phyloP scores from a whole-genome alignment of 2,329 filamentous ascomycete species.

The Trichoderma atroviride region DNA sequence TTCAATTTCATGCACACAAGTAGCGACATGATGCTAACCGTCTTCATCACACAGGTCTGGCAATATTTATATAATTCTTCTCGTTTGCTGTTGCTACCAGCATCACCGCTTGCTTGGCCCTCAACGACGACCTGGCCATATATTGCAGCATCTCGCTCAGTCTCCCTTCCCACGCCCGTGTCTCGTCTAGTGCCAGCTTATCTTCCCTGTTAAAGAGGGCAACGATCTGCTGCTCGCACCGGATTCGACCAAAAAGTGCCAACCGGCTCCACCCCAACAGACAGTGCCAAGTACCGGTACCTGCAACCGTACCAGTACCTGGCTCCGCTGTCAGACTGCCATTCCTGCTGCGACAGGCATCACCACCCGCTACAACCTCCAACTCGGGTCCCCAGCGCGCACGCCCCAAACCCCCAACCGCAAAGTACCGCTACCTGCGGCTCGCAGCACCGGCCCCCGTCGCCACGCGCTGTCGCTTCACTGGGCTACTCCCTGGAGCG shows the following conservation, averaged over 20 bases:
- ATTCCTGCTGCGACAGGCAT: background rate
- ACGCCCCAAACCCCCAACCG: background rate
- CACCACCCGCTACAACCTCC: background rate
- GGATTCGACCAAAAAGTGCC: slow-evolving; percentile 21
- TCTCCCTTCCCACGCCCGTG: background rate
- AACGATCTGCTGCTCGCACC: slow-evolving; percentile 16
- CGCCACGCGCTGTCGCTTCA: slow-evolving; percentile 2
- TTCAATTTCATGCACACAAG: background rate
- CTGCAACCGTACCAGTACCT: slow-evolving; percentile 1
- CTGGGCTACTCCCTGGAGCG: slow-evolving; percentile 14
- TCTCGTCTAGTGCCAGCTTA: background rate
- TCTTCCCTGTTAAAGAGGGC: background rate
- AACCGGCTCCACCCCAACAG: background rate
- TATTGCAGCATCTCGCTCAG: slow-evolving; percentile 21
- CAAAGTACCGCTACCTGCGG: slow-evolving; percentile 12
- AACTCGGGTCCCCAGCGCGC: background rate
- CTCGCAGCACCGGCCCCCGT: background rate
- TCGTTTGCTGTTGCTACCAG: background rate
- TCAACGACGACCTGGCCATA: background rate
- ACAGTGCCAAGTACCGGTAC: background rate
- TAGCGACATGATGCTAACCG: slow-evolving; percentile 22
- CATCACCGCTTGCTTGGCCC: background rate
- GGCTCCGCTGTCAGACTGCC: background rate
- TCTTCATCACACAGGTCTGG: slow-evolving; percentile 9
- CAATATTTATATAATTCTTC: background rate